These are phyloP conservation scores for Pseudomassariella vexata DNA, from an alignment of 2,329 filamentous ascomycete species.

Conservation along the genomic window DNA sequence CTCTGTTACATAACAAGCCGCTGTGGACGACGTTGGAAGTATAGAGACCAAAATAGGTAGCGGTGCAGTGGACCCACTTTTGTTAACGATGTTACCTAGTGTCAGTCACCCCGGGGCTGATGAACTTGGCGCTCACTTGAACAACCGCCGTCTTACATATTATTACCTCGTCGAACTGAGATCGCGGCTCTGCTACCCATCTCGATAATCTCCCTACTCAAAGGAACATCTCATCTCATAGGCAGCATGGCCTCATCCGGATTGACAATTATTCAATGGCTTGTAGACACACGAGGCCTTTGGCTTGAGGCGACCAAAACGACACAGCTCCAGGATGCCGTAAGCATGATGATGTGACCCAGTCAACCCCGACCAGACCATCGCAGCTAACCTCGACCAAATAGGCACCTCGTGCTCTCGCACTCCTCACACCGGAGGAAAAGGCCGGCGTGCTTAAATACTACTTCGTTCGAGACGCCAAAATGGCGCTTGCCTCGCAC, in stretches of 20 bases:
- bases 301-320: slow-evolving; percentile 50
- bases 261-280: slow-evolving; percentile 50
- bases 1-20: too few species aligned
- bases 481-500: slow-evolving; percentile 66
- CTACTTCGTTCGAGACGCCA: slow-evolving; percentile 65
- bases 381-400: too few species aligned
- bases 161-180: too few species aligned
- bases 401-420: slow-evolving; percentile 50
- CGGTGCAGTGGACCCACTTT: too few species aligned
- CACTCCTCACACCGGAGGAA: slow-evolving; percentile 49
- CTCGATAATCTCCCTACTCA: slow-evolving; percentile 7
- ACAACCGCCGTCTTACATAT: too few species aligned
- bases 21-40: too few species aligned
- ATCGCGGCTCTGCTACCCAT: too few species aligned
- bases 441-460: slow-evolving; percentile 52
- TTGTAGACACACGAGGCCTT: slow-evolving; percentile 53
- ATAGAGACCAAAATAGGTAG: too few species aligned
- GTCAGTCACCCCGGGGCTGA: too few species aligned
- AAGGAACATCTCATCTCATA: neutral
- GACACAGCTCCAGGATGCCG: slow-evolving; percentile 38
- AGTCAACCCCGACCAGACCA: too few species aligned
- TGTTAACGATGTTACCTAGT: too few species aligned
- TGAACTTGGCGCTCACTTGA: too few species aligned
- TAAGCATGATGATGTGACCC: slow-evolving; percentile 28
- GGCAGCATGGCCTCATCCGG: slow-evolving; percentile 20